phyloP scores from a whole-genome alignment of 2,329 filamentous ascomycete species.

The Fusarium sp. region DNA sequence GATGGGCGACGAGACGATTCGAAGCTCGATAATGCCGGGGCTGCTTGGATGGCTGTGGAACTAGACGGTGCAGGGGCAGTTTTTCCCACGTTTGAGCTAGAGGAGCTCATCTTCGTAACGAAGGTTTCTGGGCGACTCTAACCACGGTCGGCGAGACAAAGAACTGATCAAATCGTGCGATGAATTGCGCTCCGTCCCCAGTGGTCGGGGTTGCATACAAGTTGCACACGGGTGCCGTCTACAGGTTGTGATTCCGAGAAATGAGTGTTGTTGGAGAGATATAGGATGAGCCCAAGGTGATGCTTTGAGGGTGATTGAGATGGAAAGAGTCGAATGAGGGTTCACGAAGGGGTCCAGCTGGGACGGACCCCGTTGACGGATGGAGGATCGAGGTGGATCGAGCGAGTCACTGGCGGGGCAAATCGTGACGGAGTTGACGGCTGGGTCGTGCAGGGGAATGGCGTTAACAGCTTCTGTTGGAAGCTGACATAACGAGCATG shows the following conservation, averaged over 20 bases:
- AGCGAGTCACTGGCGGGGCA: slow-evolving; percentile 50
- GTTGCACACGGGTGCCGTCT: not conserved
- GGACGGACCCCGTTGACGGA: slow-evolving; percentile 48
- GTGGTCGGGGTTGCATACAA: slow-evolving; percentile 2
- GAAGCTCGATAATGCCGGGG: slow-evolving; percentile 56
- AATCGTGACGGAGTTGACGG: slow-evolving; percentile 44
- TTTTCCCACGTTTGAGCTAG: slow-evolving; percentile 55
- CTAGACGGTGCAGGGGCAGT: slow-evolving; percentile 56
- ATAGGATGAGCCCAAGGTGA: slow-evolving; percentile 6
- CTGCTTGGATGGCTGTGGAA: slow-evolving; percentile 50
- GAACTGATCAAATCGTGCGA: slow-evolving; percentile 18
- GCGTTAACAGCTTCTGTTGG: slow-evolving; percentile 8
- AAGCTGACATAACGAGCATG: slow-evolving; percentile 1
- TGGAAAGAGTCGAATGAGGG: slow-evolving; percentile 20
- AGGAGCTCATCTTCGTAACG: slow-evolving; percentile 46
- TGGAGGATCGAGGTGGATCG: slow-evolving; percentile 42
- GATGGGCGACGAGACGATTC: slow-evolving; percentile 60
- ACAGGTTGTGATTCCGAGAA: not conserved
- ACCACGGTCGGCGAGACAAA: slow-evolving; percentile 1
- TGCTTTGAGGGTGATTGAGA: slow-evolving; percentile 5
- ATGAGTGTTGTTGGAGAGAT: not conserved
- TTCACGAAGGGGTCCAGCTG: slow-evolving; percentile 45
- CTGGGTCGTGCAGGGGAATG: slow-evolving; percentile 25
- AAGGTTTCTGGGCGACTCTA: not conserved
- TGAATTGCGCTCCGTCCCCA: not conserved